Base-by-base conservation (phyloP, 805 yeast genomes). In the Wickerhamomyces tratensis region DNA sequence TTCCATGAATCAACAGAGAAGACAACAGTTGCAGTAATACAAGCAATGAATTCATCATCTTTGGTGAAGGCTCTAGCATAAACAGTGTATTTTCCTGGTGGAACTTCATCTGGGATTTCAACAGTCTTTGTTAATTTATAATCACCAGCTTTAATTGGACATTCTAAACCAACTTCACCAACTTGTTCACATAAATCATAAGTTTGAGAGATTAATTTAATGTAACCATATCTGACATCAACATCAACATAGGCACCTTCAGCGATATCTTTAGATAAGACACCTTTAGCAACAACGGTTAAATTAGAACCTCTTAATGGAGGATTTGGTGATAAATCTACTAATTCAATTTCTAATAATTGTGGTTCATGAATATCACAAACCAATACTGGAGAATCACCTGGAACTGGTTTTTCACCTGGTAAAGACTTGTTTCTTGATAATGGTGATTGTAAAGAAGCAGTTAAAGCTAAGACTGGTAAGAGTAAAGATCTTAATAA, bases 161-260 rank as follows among this genome's bases (percentile, higher is more conserved):
- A 93, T 45, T 74, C 72, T 68, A 88, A 64, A 55, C 85, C 95
- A 38, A 88, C 89, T 53, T 88, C 82, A 41, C 77, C 76, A 45
- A 88, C 70, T 58, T 87, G 81, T 50, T 88, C 96, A 64, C 98
- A 93, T 47, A 93, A 69, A 61, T 93, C 98, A 60, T 82, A 85
- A n/a, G 94, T 86, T 59, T 88, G 91, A 53, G 86, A 82, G 41
- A 93, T 65, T 44, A 93, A 72, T 52, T 84, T 84, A 63, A 93
- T 89, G 65, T 84, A 89, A 6, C 98, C 98, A 56, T 88, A 83
- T 50, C 85, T 75, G 20, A 93, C 98, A 51, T 87, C 94, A 29
- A 93, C 91, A 51, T 89, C 96, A 40, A 93, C 94, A 55, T 89
- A 93, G 0, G 98, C 86, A 33, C 98, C 98, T 15, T 86, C 91